Evolutionary conservation across 140 eudicot genomes (phyloP).

Genomic region (Anethum foeniculum): DNA sequence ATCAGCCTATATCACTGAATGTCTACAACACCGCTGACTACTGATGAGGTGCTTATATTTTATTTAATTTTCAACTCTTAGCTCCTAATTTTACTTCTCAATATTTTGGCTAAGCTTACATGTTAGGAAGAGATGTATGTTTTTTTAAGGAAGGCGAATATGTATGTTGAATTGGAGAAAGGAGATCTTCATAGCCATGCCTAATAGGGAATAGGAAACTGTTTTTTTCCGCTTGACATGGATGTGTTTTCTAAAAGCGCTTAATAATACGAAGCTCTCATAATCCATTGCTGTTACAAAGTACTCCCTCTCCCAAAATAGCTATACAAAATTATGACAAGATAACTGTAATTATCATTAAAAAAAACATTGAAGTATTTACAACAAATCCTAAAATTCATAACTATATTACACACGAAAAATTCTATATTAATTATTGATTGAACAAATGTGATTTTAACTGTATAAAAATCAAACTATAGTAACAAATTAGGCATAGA

Average conservation of each 20-base stretch:
- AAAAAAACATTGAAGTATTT: not conserved
- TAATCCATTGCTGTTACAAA: not conserved
- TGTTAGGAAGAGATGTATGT: not conserved
- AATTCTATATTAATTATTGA: not conserved
- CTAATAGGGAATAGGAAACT: not conserved
- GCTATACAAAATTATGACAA: not conserved
- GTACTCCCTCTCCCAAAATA: too few species aligned
- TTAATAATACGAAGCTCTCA: not conserved
- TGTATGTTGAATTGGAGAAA: constrained; percentile 1
- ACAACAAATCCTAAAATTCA: not conserved
- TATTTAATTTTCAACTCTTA: not conserved
- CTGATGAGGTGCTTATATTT: not conserved
- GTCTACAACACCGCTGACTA: not conserved
- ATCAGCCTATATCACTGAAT: not conserved
- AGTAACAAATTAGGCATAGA: not conserved
- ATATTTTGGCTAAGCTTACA: not conserved
- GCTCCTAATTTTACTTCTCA: not conserved
- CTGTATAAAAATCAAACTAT: not conserved
- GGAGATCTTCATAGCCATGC: not conserved
- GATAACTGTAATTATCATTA: too few species aligned
- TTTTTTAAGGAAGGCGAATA: not conserved
- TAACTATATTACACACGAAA: not conserved
- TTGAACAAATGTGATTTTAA: not conserved
- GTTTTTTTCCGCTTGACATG: not conserved
- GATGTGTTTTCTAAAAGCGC: not conserved